These are phyloP conservation scores for Daphne laureola DNA, from an alignment of 441 rosid genomes.

Conservation along the genomic window DNA sequence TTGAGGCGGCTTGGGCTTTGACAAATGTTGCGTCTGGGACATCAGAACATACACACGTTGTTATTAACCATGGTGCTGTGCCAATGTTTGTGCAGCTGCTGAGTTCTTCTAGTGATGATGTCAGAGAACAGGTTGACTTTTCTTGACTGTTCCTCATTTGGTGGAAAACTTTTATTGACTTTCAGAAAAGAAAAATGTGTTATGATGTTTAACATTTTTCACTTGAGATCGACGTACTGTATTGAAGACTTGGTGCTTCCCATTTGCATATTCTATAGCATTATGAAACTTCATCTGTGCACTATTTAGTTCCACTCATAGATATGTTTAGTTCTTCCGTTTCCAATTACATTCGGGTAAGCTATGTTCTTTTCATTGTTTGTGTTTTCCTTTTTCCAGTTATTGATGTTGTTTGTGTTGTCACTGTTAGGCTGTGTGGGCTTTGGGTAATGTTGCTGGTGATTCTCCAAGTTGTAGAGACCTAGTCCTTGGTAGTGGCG, in stretches of 20 bases:
- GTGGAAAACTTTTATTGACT: neutral
- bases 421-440: constrained; percentile 17
- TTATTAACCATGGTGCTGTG: constrained; percentile 16
- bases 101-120: constrained; percentile 16
- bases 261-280: neutral
- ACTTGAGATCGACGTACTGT: neutral
- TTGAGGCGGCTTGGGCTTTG: constrained; percentile 20
- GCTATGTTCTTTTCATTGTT: constrained; percentile 1
- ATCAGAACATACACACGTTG: constrained; percentile 17
- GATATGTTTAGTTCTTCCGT: neutral
- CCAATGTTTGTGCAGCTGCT: constrained; percentile 17
- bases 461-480: constrained; percentile 17
- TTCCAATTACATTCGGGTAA: neutral
- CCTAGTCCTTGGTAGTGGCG: constrained; percentile 14
- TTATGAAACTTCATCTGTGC: neutral
- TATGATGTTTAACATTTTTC: neutral
- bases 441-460: constrained; percentile 18
- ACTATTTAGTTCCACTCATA: neutral
- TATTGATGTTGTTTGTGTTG: neutral
- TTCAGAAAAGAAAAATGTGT: neutral
- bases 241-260: neutral
- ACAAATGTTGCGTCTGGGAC: constrained; percentile 17
- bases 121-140: constrained; percentile 15
- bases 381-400: neutral
- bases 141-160: neutral